Evolutionary conservation across 805 yeast species (phyloP), one percentile per base, ranked within the genome.

Genomic region (Yamadazyma paraphyllophila): DNA sequence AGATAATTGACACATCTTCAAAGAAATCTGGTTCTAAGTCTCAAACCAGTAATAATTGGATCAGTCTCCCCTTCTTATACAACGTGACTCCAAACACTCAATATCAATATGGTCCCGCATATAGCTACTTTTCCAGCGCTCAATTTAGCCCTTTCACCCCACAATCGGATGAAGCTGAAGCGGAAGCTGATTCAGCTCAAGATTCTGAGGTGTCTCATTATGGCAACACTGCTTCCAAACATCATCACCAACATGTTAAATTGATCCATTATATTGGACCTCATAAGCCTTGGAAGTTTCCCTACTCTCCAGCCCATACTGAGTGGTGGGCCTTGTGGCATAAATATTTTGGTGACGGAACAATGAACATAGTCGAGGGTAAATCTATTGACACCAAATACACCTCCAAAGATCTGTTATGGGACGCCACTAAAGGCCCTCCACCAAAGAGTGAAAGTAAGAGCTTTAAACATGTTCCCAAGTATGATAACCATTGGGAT

Each of bases 21-120:
- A 29, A 29, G 31, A 26, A 26, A 20, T n/a, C 15, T 6, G 24
- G 24, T 6, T 20, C 24, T 4, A 20, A 20, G 24, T 35, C 44
- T 27, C 12, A 26, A 1, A 12, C 44, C 4, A 29, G 37, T 24
- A 20, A 67, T 27, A 62, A 65, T 44, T 91, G 97, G 97, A 63
- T 72, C 27, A 74, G 80, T 39, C 66, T 94, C 39, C 91, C 97
- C 1, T 92, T 91, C 56, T 55, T 80, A 38, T 92, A 81, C 71
- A 92, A 92, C 58, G 95, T 92, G 27, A 92, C 97, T 55, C 65
- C 80, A 30, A 72, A 73, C 16, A 62, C 77, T 7, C 73, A 75
- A 40, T 88, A 88, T 59, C 84, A 88, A 64, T 85, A 83, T 63
- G 67, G 73, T 15, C 94, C 95, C 0, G 94, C 95, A 0, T 80